These are phyloP conservation scores for Cytospora schulzeri DNA, from an alignment of 2,329 filamentous ascomycete genomes.

Conservation along the genomic window DNA sequence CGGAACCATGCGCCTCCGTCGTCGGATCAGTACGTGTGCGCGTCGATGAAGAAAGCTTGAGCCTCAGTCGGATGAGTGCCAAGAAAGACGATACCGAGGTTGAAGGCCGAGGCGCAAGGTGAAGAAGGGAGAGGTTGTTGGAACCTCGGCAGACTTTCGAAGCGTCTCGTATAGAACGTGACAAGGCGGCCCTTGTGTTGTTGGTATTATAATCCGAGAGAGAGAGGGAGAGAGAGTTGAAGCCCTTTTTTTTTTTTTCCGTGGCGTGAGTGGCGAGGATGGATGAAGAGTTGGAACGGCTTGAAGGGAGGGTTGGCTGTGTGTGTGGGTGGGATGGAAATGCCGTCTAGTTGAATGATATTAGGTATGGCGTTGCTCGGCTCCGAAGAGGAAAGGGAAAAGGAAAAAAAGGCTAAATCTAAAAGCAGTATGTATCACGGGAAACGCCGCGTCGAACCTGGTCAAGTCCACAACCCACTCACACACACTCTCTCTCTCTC, in stretches of 20 bases:
- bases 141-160: background rate
- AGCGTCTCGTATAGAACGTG: background rate
- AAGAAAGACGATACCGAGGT: slow-evolving; percentile 17
- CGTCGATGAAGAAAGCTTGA: background rate
- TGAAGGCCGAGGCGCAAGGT: slow-evolving; percentile 5
- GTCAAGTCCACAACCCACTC: background rate
- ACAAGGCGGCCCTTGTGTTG: background rate
- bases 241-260: background rate
- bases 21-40: background rate
- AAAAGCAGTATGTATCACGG: background rate
- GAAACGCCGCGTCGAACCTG: background rate
- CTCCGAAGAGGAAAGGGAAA: slow-evolving; percentile 1
- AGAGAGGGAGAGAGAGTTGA: no score
- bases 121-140: background rate
- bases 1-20: slow-evolving; percentile 13
- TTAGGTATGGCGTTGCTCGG: background rate
- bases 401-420: background rate
- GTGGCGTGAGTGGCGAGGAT: background rate
- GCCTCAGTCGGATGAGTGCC: slow-evolving; percentile 7
- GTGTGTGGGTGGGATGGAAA: background rate
- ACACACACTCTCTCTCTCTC: background rate
- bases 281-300: background rate
- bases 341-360: background rate
- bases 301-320: background rate
- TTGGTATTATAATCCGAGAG: background rate